Evolutionary conservation across 1,284 basidiomycete species (phyloP), one percentile per base, ranked within the genome.

Genomic region (Exobasidium rhododendri): DNA sequence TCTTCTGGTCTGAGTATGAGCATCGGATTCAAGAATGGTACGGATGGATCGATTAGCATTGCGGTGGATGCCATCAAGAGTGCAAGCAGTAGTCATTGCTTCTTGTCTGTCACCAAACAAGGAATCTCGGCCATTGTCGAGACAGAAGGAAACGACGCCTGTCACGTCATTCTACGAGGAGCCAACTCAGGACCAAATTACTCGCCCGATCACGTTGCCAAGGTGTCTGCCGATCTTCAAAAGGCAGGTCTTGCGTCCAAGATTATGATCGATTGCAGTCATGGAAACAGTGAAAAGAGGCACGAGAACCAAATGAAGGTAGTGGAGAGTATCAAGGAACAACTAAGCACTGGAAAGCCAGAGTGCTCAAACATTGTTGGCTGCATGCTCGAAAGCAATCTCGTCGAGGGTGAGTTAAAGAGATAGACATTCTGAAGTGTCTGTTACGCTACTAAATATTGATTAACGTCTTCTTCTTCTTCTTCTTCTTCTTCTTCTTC

Each of bases 51-150:
- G 24, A 73, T 78, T 55, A 59, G 60, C 10, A 73, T 79, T 35
- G 94, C 94, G 3, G 89, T 98, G 59, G 94, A 99, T 81, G 94
- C 96, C 14, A 97, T 98, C 90, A 87, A 89, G 67, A 89, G 92
- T 0, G 87, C 92, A 11, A 89, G 88, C 4, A 89, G 92, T 80
- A 90, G 92, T 20, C 94, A 98, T 82, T 90, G 90, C 59, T 99
- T 99, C 85, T 91, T 99, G 86, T 94, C 93, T 76, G 94, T 99
- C 67, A 97, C 94, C 56, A 89, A 91, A 77, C 90, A 94, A 66
- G 94, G 91, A 66, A 78, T 80, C 45, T 73, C 73, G 1, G 79
- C 78, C 35, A 80, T 80, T 49, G 77, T 80, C 24, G 73, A 69
- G 68, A 79, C 77, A 32, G 67, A 69, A 49, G 77, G 77, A n/a